phyloP scores from a whole-genome alignment of 306 rosid species.

The Luffa aegyptiaca region DNA sequence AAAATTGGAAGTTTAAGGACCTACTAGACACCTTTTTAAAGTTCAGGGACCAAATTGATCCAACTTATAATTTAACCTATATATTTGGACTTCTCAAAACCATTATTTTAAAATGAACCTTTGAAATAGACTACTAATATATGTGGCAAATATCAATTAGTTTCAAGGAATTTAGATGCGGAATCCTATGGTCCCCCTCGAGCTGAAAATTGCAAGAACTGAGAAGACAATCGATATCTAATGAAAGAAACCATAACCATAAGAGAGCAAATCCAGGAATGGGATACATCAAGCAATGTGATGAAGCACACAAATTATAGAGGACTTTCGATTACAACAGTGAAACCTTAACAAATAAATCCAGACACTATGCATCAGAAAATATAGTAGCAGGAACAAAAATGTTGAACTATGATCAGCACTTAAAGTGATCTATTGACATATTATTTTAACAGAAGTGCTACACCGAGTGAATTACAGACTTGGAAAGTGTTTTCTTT shows the following conservation, averaged over 20 bases:
- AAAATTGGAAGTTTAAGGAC: no score
- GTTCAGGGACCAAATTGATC: no score
- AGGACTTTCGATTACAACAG: neutral
- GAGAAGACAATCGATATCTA: neutral
- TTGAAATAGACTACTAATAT: no score
- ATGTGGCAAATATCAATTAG: no score
- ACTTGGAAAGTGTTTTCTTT: neutral
- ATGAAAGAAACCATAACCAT: neutral
- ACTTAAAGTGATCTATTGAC: no score
- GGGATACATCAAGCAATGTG: neutral
- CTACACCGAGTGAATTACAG: constrained; percentile 5
- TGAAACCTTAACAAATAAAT: neutral
- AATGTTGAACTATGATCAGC: neutral
- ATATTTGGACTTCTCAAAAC: neutral
- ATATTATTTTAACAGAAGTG: neutral
- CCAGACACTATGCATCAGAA: neutral
- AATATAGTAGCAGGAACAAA: no score
- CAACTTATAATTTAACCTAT: no score
- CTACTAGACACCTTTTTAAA: no score
- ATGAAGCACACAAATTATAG: neutral
- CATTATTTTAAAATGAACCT: no score
- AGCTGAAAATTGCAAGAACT: neutral
- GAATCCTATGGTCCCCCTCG: neutral
- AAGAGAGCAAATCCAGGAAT: neutral
- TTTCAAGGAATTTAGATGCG: no score